Evolutionary conservation across 176 grass and related monocot genomes (phyloP).

Genomic region (Ananas comosus): DNA sequence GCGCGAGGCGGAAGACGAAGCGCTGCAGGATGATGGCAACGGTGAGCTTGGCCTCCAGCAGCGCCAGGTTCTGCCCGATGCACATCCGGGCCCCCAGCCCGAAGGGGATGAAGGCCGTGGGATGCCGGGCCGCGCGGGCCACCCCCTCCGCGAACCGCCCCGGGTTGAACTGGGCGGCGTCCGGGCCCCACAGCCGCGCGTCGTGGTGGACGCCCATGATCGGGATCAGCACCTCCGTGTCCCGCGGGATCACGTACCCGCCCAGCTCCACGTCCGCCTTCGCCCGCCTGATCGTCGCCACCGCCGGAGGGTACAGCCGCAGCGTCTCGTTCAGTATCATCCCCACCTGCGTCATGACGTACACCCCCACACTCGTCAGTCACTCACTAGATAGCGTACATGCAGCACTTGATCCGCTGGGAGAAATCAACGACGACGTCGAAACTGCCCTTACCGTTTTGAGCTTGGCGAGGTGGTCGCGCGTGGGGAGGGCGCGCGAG

Average conservation of each 20-base stretch:
- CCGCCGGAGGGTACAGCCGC: constrained; percentile 90
- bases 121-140: constrained; percentile 56
- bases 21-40: constrained; percentile 80
- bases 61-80: constrained; percentile 93
- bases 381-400: too few relatives aligned
- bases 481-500: constrained; percentile 42
- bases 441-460: neutral
- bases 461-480: constrained; percentile 59
- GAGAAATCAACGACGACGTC: too few relatives aligned
- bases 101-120: constrained; percentile 85
- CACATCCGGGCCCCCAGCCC: constrained; percentile 86
- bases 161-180: constrained; percentile 88
- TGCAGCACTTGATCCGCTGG: too few relatives aligned
- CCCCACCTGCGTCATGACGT: constrained; percentile 35
- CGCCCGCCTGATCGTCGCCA: constrained; percentile 77
- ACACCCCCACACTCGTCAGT: too few relatives aligned
- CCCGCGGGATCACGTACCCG: constrained; percentile 59
- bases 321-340: constrained; percentile 98
- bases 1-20: constrained; percentile 71
- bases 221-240: constrained; percentile 84
- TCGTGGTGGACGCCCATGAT: constrained; percentile 99
- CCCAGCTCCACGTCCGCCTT: constrained; percentile 78
- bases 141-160: constrained; percentile 53
- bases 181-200: constrained; percentile 58
- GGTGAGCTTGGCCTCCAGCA: constrained; percentile 84